Conservation (phyloP, 2,329 filamentous ascomycete species). For the Didymosphaeria variabile region DNA sequence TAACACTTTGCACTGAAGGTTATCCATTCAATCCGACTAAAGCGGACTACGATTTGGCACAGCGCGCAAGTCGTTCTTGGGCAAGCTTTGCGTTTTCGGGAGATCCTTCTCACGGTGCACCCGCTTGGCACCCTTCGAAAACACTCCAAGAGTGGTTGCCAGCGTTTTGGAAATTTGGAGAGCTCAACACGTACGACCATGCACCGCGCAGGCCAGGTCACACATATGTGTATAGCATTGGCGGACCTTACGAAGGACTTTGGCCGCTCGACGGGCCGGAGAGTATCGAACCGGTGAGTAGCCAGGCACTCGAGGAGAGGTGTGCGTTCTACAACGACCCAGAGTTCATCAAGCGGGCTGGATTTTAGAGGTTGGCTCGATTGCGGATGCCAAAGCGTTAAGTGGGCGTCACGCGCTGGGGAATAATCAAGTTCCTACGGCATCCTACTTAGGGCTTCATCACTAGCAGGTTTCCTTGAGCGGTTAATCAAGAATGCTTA, state of each 20-base stretch:
- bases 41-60: conserved; percentile 53
- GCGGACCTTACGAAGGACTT: conserved; percentile 56
- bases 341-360: conserved; percentile 49
- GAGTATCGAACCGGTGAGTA: conserved; percentile 36
- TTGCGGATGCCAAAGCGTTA: too few species aligned
- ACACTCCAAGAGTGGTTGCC: conserved; percentile 54
- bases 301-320: conserved; percentile 57
- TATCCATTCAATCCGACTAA: conserved; percentile 46
- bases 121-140: conserved; percentile 21
- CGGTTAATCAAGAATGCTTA: too few species aligned
- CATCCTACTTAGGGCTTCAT: neutral
- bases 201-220: conserved; percentile 23
- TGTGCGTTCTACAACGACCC: conserved; percentile 59
- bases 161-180: conserved; percentile 42
- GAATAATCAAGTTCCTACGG: neutral
- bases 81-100: conserved; percentile 57
- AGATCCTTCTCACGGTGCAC: conserved; percentile 25
- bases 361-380: neutral
- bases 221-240: conserved; percentile 45
- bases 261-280: conserved; percentile 50
- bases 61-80: conserved; percentile 58
- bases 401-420: too few species aligned
- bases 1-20: neutral
- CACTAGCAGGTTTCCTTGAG: too few species aligned
- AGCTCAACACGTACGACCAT: conserved; percentile 24